phyloP scores from a whole-genome alignment of 345 rosid genomes.

The Linum trigynum region DNA sequence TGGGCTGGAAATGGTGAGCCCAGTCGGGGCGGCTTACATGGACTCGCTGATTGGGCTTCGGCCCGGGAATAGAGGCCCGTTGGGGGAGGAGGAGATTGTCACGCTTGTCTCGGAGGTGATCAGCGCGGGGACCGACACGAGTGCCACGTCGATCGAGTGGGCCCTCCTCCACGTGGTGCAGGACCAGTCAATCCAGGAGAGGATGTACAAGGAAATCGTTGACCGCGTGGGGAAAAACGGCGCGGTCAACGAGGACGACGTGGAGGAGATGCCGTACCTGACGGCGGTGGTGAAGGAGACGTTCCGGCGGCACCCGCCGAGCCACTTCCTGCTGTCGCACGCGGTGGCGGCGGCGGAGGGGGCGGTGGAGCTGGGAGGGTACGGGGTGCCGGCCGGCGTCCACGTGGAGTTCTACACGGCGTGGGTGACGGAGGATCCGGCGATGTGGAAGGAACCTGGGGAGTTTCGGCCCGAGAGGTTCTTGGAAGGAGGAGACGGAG shows the following conservation, averaged over 20 bases:
- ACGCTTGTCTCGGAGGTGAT: constrained; percentile 76
- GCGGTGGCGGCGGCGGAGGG: constrained; percentile 37
- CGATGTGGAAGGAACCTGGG: constrained; percentile 59
- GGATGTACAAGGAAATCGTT: constrained; percentile 55
- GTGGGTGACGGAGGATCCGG: constrained; percentile 83
- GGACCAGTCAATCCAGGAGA: constrained; percentile 62
- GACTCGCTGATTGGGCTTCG: constrained; percentile 63
- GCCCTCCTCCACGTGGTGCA: constrained; percentile 55
- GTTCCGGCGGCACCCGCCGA: constrained; percentile 23
- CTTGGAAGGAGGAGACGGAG: constrained; percentile 60
- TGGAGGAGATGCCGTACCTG: constrained; percentile 15
- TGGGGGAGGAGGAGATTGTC: constrained; percentile 72
- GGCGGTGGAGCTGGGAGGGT: constrained; percentile 74
- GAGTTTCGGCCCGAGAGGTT: constrained; percentile 79
- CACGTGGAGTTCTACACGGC: constrained; percentile 89
- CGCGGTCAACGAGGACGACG: constrained; percentile 10
- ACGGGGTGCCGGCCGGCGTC: constrained; percentile 50
- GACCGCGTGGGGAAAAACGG: constrained; percentile 34
- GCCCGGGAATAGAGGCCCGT: constrained; percentile 34
- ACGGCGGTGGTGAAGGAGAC: constrained; percentile 18
- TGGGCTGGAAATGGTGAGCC: constrained; percentile 64
- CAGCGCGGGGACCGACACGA: constrained; percentile 87
- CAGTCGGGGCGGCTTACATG: constrained; percentile 83
- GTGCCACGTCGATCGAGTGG: constrained; percentile 83
- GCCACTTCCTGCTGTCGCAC: constrained; percentile 82